Evolutionary conservation across 2,329 filamentous ascomycete genomes (phyloP), one percentile per base, ranked within the genome.

Genomic region (Ascomycota sp.): DNA sequence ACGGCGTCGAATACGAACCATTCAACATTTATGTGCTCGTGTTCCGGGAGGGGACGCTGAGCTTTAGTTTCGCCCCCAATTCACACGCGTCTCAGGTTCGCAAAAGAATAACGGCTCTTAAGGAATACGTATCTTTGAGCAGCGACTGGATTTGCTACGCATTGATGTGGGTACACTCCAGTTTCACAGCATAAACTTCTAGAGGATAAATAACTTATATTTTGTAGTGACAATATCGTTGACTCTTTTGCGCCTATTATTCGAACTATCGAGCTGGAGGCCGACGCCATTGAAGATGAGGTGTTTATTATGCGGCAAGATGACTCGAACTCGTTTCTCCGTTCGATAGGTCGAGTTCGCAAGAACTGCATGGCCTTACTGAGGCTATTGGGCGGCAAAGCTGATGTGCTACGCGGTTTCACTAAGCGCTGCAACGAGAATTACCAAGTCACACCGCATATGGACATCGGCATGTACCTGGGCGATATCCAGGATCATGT

Each of bases 131-230:
- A 43, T 75, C 85, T 36, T 65, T 98, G 24, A 92, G 82, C 47
- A 85, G 83, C 41, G 89, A 98, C 54, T 98, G 91, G 86, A 91
- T 95, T 42, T 98, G 89, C 60, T 98, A 98, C 48, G 89, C 89
- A 26, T 65, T 98, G 46, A 95, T 98, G 75, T 82, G 61, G 63
- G 75, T 57, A 9, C 23, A 29, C 15, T 26, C 4, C 15, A 11
- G 25, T 19, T 12, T n/a, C 5, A 17, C 17, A 13, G 13, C 12
- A 10, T 8, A 3, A 5, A 22, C n/a, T 11, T 21, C 10, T 11
- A 29, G 4, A 11, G 5, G 15, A 24, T 46, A 53, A 36, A 54
- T 37, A 17, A 27, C 22, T 15, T n/a, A 17, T 2, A 8, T 20
- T 9, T 4, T 28, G 23, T 33, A 80, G 76, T 48, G 89, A 98